Base-by-base conservation (phyloP, 805 yeast species). In the Vanderwaltozyma tropicalis region DNA sequence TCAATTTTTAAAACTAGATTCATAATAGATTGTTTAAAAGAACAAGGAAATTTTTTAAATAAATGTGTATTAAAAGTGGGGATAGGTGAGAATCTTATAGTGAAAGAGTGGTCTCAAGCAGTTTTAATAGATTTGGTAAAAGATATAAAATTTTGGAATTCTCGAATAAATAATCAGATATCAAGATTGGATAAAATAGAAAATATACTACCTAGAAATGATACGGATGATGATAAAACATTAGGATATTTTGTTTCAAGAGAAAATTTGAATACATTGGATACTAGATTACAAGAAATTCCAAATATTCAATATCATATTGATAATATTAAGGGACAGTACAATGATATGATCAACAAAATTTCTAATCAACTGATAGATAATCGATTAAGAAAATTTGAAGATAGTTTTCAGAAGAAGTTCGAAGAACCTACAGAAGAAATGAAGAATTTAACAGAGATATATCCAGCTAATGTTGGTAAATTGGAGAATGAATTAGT, bases 401-500 rank as follows among this genome's bases (percentile, higher is more conserved):
- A 48, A 36, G 33, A 32, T n/a, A 38, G 40, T 28, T 39, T 53
- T 34, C 45, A 52, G 29, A 28, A 52, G 40, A 36, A 47, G 31
- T 49, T 58, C 38, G 48, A 55, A 30, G 40, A 44, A 9, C 40
- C 46, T 14, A 47, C 57, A 14, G 39, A 53, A 17, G 51, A 46
- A 3, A 41, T 45, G 20, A 34, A 50, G 5, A 28, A 36, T n/a
- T 29, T 49, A n/a, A 46, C 56, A 5, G 62, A 62, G n/a, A 47
- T 40, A 3, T 37, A 38, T 28, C 47, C 50, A 2, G 34, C 31
- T 13, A 28, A 39, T 13, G 20, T 44, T 14, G 17, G n/a, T 2
- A 22, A 14, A 6, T 31, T 38, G 7, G 94, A 85, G 38, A 67
- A 69, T 41, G 92, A 81, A 37, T 67, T 85, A 58, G 94, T 84